Conservation (phyloP, 306 rosid genomes). For the Cyclanthera cordifolia region DNA sequence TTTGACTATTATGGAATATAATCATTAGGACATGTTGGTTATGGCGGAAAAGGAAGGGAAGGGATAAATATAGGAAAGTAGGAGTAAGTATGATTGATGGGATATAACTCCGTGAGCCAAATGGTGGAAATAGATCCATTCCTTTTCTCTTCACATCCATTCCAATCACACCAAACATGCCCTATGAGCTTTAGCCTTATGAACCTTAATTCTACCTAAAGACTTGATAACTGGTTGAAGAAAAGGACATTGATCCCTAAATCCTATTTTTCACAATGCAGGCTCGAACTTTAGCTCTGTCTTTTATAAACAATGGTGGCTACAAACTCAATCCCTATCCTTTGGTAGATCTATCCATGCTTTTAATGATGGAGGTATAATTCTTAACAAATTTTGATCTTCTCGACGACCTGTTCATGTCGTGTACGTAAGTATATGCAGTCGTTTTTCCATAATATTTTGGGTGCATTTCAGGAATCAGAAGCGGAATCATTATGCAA, state of each 20-base stretch:
- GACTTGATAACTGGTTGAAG: not conserved
- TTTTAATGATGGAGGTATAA: slow-evolving; percentile 70
- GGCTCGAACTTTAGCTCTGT: slow-evolving; percentile 68
- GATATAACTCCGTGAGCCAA: too few relatives aligned
- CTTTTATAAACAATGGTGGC: slow-evolving; percentile 56
- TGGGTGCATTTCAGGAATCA: slow-evolving; percentile 34
- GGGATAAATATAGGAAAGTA: too few relatives aligned
- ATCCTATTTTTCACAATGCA: slow-evolving; percentile 8
- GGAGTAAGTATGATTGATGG: too few relatives aligned
- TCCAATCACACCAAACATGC: too few relatives aligned
- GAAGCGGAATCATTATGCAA: slow-evolving; percentile 56
- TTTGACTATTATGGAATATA: not conserved
- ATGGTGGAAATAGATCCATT: too few relatives aligned
- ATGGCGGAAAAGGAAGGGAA: too few relatives aligned
- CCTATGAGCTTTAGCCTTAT: too few relatives aligned
- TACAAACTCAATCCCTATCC: slow-evolving; percentile 91
- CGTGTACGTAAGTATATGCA: not conserved
- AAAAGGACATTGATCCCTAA: not conserved
- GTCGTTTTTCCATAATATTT: not conserved
- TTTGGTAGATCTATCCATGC: slow-evolving; percentile 40
- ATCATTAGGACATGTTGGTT: too few relatives aligned
- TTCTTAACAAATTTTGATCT: slow-evolving; percentile 10
- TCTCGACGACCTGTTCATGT: not conserved
- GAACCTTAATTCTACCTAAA: not conserved
- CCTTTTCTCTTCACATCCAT: too few relatives aligned